A percentile compares a stretch with the other conserved stretches of the same genome.
Evolutionary conservation across 805 yeast genomes (phyloP).

Genomic region (Candida orba): DNA sequence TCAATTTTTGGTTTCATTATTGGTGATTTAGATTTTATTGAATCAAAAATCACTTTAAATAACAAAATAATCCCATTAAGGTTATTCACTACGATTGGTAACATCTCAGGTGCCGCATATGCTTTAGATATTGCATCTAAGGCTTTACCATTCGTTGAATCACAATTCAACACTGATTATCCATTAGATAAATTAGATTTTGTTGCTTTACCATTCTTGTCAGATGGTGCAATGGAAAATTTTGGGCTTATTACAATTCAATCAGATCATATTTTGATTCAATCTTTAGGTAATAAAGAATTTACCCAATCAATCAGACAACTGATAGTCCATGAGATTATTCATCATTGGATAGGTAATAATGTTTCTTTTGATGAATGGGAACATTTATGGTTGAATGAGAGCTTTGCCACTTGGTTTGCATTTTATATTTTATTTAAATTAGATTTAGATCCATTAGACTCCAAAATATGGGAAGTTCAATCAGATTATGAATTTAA

Average conservation of each 20-base stretch:
- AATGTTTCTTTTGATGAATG: conserved; percentile 59
- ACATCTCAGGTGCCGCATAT: conserved; percentile 37
- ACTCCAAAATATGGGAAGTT: conserved; percentile 28
- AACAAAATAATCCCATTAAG: conserved; percentile 37
- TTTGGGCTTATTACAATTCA: conserved; percentile 62
- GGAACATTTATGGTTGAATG: conserved; percentile 68
- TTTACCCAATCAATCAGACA: conserved; percentile 37
- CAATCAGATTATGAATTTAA: conserved; percentile 27
- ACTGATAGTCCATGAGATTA: conserved; percentile 62
- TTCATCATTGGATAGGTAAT: conserved; percentile 80
- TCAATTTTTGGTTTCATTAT: conserved; percentile 62
- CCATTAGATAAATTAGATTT: conserved; percentile 64
- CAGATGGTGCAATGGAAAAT: conserved; percentile 79
- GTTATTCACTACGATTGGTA: conserved; percentile 50
- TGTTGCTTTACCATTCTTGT: conserved; percentile 59
- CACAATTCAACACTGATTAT: conserved; percentile 36
- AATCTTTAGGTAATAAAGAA: conserved; percentile 23
- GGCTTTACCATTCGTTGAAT: conserved; percentile 41
- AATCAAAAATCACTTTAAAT: conserved; percentile 26
- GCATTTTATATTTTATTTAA: conserved; percentile 41
- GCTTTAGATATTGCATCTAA: conserved; percentile 42
- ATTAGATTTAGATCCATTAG: conserved; percentile 19
- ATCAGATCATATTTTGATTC: conserved; percentile 39
- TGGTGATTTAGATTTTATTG: conserved; percentile 58
- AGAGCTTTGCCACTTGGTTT: conserved; percentile 70